Conservation (phyloP, 495 filamentous ascomycete species). For the Tuber melanosporum region DNA sequence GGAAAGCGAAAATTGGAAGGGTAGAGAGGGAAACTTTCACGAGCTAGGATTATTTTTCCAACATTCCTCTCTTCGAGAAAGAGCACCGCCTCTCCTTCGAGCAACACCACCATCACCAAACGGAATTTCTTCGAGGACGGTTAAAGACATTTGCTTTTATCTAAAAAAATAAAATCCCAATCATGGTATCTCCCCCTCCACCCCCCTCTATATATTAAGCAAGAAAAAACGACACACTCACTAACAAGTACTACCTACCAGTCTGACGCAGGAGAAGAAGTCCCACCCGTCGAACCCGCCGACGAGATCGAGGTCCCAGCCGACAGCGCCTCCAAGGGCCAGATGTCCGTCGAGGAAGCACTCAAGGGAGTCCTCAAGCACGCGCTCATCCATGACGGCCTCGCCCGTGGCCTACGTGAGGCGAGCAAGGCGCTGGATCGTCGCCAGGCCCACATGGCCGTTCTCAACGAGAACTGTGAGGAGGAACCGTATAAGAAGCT, state of each 20-base stretch:
- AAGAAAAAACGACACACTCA: background rate
- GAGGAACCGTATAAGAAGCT: slow-evolving; percentile 99
- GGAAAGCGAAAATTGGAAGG: background rate
- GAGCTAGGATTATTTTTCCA: background rate
- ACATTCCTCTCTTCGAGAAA: background rate
- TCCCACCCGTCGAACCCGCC: slow-evolving; percentile 56
- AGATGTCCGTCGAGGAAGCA: slow-evolving; percentile 96
- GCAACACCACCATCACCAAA: slow-evolving; percentile 26
- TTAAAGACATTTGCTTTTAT: slow-evolving; percentile 36
- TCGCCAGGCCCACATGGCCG: slow-evolving; percentile 98
- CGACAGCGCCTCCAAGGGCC: slow-evolving; percentile 69
- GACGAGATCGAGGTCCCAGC: slow-evolving; percentile 89
- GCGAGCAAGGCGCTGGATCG: slow-evolving; percentile 95
- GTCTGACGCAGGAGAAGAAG: slow-evolving; percentile 44
- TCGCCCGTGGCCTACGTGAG: slow-evolving; percentile 95
- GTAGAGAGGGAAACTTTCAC: background rate
- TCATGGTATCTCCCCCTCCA: slow-evolving; percentile 18
- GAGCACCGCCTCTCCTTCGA: slow-evolving; percentile 30
- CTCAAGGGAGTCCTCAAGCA: slow-evolving; percentile 97
- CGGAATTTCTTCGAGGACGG: slow-evolving; percentile 42
- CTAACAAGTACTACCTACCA: slow-evolving; percentile 36
- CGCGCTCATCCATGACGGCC: slow-evolving; percentile 98
- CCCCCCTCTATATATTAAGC: background rate
- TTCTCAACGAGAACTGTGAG: slow-evolving; percentile 97
- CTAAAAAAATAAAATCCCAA: slow-evolving; percentile 14